These are phyloP conservation scores for Paxillus involutus DNA, from an alignment of 768 basidiomycete species.

Conservation along the genomic window DNA sequence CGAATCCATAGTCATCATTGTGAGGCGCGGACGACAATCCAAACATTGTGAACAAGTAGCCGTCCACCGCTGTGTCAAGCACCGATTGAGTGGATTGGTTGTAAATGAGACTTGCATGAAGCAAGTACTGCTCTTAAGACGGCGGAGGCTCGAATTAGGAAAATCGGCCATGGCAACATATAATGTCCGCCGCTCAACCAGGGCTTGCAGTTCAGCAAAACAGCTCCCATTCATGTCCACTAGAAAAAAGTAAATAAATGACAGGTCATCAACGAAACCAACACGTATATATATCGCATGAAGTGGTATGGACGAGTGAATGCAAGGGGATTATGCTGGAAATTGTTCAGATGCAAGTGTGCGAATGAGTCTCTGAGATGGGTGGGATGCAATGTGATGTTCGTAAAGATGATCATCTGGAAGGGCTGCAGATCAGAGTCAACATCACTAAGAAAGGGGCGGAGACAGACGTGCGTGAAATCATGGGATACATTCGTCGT, in stretches of 20 bases:
- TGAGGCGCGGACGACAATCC: background rate
- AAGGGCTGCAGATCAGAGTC: constrained; percentile 1
- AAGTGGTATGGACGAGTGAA: constrained; percentile 25
- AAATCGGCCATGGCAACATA: too few species aligned
- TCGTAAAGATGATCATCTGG: constrained; percentile 29
- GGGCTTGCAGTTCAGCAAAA: background rate
- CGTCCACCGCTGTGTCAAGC: background rate
- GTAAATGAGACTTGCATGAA: background rate
- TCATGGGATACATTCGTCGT: constrained; percentile 31
- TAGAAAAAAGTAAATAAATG: constrained; percentile 2
- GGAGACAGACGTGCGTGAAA: constrained; percentile 14
- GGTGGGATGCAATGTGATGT: constrained; percentile 22
- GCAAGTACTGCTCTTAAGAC: too few species aligned
- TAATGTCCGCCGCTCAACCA: too few species aligned
- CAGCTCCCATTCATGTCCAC: constrained; percentile 6
- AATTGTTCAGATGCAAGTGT: constrained; percentile 30
- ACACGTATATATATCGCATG: constrained; percentile 11
- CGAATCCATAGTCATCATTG: background rate
- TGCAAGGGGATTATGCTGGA: constrained; percentile 20
- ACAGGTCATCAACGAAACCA: constrained; percentile 5
- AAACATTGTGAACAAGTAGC: background rate
- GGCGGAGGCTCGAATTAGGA: too few species aligned
- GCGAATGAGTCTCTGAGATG: constrained; percentile 14
- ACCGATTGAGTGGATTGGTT: background rate
- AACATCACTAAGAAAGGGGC: background rate